These are phyloP conservation scores for Thymus mandschuricus DNA, from an alignment of 257 asterid genomes.

Conservation along the genomic window DNA sequence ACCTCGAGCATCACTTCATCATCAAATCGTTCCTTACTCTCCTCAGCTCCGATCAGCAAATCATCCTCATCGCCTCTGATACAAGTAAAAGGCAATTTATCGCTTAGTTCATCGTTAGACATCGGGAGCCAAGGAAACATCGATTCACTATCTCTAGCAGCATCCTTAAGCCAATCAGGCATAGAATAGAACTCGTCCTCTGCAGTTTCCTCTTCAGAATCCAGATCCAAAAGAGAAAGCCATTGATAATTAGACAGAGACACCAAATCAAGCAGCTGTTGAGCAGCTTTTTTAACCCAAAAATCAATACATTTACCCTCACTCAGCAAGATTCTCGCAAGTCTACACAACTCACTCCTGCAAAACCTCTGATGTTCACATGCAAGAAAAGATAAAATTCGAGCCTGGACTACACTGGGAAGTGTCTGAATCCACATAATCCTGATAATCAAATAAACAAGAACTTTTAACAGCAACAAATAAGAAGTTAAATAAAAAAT, in stretches of 20 bases:
- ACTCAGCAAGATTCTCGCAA: conserved; percentile 50
- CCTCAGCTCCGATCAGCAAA: conserved; percentile 32
- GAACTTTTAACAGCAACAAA: conserved; percentile 6
- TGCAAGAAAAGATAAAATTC: conserved; percentile 62
- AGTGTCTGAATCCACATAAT: conserved; percentile 64
- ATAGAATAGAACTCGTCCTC: conserved; percentile 55
- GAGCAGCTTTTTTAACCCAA: conserved; percentile 80
- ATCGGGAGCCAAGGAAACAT: conserved; percentile 77
- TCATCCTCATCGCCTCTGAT: conserved; percentile 40
- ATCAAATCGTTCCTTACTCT: conserved; percentile 26
- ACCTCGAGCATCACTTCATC: conserved; percentile 49
- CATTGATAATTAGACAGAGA: conserved; percentile 54
- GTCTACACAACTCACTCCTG: conserved; percentile 47
- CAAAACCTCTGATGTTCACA: conserved; percentile 57
- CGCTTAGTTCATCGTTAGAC: conserved; percentile 39
- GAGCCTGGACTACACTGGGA: conserved; percentile 63
- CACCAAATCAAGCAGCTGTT: conserved; percentile 62
- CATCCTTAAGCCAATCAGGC: conserved; percentile 63
- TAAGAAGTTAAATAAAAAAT: neutral
- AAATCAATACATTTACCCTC: conserved; percentile 53
- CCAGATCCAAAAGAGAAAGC: conserved; percentile 62
- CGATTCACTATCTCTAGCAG: conserved; percentile 37
- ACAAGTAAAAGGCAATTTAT: conserved; percentile 32
- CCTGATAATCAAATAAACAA: conserved; percentile 44
- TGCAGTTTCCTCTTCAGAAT: conserved; percentile 54